Evolutionary conservation across 2,329 filamentous ascomycete genomes (phyloP), one percentile per base, ranked within the genome.

Genomic region (Capronia coronata): DNA sequence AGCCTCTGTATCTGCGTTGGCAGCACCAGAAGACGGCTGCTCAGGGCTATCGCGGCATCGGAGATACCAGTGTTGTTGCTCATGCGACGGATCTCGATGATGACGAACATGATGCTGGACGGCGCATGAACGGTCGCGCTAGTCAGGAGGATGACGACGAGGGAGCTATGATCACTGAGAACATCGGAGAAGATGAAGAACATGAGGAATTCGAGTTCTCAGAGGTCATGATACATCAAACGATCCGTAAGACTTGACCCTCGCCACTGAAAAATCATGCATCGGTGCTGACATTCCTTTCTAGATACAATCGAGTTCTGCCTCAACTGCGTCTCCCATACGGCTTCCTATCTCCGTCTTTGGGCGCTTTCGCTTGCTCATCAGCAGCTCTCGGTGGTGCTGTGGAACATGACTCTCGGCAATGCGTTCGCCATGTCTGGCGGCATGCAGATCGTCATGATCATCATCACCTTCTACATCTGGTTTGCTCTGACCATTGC

Each of bases 321-420:
- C 67, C 78, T 98, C 62, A 98, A 98, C 76, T 97, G 91, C 68
- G 91, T 98, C 56, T 98, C 93, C 23, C 93, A 98, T 72, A 98
- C 94, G 3, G 93, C 93, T 3, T 98, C 93, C 1, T 98, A 98
- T 71, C 85, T 98, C 41, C 93, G 93, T 75, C 86, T 98, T 38
- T 98, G 93, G 93, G 93, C 93, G 25, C 71, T 98, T 61, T 98
- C 93, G 1, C 83, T 98, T 52, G 93, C 93, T 25, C 93, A 98
- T 75, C 93, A 98, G 69, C 93, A 97, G 77, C 83, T 98, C 53
- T 95, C 88, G 42, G 85, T 90, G 58, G 93, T 98, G 56, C 79
- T 98, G 41, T 98, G 93, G 93, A 79, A 79, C 62, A 98, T 98
- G 93, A 98, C 93, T 1, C 76, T 98, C 43, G 84, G 78, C 23